phyloP scores from a whole-genome alignment of 345 rosid genomes.

The Alliaria petiolata region DNA sequence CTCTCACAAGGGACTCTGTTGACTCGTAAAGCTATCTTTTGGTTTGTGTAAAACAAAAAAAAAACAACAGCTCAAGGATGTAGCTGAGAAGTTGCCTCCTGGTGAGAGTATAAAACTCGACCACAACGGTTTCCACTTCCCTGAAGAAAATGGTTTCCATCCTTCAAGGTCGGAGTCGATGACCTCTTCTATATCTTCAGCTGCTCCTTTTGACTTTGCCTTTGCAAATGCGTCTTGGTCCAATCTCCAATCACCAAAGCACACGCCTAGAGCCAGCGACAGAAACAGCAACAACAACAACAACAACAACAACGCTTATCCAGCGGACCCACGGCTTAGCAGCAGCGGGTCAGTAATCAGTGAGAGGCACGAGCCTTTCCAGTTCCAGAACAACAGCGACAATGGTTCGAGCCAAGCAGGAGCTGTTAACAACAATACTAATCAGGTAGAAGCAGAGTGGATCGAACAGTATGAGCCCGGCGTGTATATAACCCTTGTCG shows the following conservation, averaged over 20 bases:
- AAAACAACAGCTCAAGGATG: constrained; percentile 97
- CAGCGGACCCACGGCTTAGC: constrained; percentile 41
- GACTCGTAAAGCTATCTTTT: not conserved
- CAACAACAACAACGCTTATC: constrained; percentile 27
- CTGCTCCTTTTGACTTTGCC: constrained; percentile 40
- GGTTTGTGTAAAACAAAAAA: constrained; percentile 2
- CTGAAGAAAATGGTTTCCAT: constrained; percentile 36
- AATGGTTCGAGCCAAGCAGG: constrained; percentile 42
- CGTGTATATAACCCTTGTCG: constrained; percentile 88
- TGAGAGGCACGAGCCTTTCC: constrained; percentile 48
- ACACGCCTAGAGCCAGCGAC: constrained; percentile 40
- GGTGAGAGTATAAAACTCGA: constrained; percentile 56
- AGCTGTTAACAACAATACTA: constrained; percentile 33
- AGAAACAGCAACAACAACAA: constrained; percentile 35
- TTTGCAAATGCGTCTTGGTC: constrained; percentile 44
- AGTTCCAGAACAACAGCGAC: constrained; percentile 44
- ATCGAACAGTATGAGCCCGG: constrained; percentile 95
- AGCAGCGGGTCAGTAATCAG: constrained; percentile 46
- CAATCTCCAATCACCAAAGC: constrained; percentile 39
- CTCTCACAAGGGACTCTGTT: not conserved
- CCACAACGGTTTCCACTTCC: constrained; percentile 51
- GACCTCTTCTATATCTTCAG: constrained; percentile 49
- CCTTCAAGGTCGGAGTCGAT: constrained; percentile 69
- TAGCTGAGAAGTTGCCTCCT: constrained; percentile 89
- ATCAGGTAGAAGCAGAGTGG: constrained; percentile 90